Evolutionary conservation across 176 grass and related monocot species (phyloP).

Genomic region (Zoysia pacifica): DNA sequence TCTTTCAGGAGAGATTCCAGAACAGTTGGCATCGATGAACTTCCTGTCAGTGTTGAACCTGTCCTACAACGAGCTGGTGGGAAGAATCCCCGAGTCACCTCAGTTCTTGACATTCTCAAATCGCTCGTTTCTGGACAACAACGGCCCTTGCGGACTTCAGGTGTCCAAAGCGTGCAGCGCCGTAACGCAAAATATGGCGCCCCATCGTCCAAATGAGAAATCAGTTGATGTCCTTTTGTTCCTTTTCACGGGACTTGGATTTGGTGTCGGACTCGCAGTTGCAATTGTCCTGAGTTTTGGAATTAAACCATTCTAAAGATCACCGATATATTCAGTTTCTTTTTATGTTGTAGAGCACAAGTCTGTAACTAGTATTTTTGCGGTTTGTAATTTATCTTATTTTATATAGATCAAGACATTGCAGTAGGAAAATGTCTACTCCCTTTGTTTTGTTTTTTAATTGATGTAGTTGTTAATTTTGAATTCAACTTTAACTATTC

Average conservation of each 20-base stretch:
- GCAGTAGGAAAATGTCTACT: too few species aligned
- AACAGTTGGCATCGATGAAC: not conserved
- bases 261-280: constrained; percentile 13
- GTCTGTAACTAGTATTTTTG: too few species aligned
- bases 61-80: not conserved
- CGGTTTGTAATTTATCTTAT: too few species aligned
- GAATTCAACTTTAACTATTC: too few species aligned
- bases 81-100: not conserved
- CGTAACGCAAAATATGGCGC: not conserved
- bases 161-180: not conserved
- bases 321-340: too few species aligned
- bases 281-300: not conserved
- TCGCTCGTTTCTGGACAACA: constrained; percentile 15
- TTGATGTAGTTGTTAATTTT: too few species aligned
- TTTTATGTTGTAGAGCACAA: too few species aligned
- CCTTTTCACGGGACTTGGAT: constrained; percentile 20
- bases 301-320: too few species aligned
- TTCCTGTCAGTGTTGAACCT: constrained; percentile 5
- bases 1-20: constrained; percentile 22
- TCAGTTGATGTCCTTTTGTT: not conserved
- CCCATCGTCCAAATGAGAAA: not conserved
- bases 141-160: not conserved
- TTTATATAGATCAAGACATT: too few species aligned
- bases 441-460: too few species aligned
- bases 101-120: constrained; percentile 23